Base-by-base conservation (phyloP, 192 early-diverging fungal genomes). In the Mortierella antarctica region DNA sequence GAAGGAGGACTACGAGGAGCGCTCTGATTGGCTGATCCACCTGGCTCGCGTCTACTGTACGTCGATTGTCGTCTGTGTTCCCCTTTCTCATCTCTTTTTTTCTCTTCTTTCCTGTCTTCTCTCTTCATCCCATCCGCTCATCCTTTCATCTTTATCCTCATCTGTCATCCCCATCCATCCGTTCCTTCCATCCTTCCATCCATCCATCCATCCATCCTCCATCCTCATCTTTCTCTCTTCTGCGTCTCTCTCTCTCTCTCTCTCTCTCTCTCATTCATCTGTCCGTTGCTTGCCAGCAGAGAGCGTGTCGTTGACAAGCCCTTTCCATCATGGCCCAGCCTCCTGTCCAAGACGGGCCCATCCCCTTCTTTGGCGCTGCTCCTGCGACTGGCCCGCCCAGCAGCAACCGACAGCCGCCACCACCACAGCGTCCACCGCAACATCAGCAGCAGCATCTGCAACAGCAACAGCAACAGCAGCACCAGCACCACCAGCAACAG, bases 321-420 rank as follows among this genome's bases (percentile, higher is more conserved):
- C n/a, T n/a, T n/a, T n/a, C 18, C 48, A 62, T 4, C 75, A 78
- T 31, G 31, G 31, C 31, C 44, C 77, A 67, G 64, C 77, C 69
- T 62, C 70, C 77, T 4, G 65, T 68, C 65, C 53, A 68, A 41
- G 70, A 80, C 56, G 77, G 62, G 18, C 65, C 64, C 39, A 80
- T 71, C 55, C 77, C 77, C n/a, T 79, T 79, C 77, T 80, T 80
- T 54, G 77, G 70, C 14, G 69, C 57, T 40, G 56, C 62, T 5
- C 50, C 20, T 47, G 66, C 54, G 14, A 31, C 31, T 31, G 52
- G 62, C 41, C 61, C 64, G 49, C 69, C 44, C 58, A 60, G 23
- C 51, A 55, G 60, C 7, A 78, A 53, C 58, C 31, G 57, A 14
- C 23, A 23, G 57, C 45, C 58, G 40, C 52, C 56, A 14, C 60